Conservation (phyloP, 2,329 filamentous ascomycete genomes). For the Cladobotryum mycophilum region DNA sequence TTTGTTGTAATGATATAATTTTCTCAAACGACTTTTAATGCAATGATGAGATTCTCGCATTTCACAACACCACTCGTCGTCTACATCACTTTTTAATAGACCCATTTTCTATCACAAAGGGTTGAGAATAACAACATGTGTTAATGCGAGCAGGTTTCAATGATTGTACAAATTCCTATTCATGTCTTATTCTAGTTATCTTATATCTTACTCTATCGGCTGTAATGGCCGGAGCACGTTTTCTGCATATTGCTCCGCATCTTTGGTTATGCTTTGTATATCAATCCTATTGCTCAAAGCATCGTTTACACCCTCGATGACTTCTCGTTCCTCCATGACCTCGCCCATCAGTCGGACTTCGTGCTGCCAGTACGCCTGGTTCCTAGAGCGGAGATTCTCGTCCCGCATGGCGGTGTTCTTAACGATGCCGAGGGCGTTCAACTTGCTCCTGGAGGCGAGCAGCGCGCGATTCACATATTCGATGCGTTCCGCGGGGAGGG, state of each 20-base stretch:
- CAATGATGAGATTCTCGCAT: too few species aligned
- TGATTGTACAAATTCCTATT: neutral
- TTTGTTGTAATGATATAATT: too few species aligned
- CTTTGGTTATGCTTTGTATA: slow-evolving; percentile 51
- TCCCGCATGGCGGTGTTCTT: slow-evolving; percentile 76
- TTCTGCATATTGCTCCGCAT: slow-evolving; percentile 57
- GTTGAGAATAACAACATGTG: too few species aligned
- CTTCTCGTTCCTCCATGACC: slow-evolving; percentile 73
- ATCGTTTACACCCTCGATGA: slow-evolving; percentile 63
- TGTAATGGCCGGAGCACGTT: slow-evolving; percentile 33
- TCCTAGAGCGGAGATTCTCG: slow-evolving; percentile 57
- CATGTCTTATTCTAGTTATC: neutral
- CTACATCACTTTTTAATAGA: too few species aligned
- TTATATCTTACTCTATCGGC: slow-evolving; percentile 13
- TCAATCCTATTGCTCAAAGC: slow-evolving; percentile 60
- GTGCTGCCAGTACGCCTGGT: slow-evolving; percentile 71
- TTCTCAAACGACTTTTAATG: too few species aligned
- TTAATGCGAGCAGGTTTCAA: too few species aligned
- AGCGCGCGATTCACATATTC: slow-evolving; percentile 53
- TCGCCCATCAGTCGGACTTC: slow-evolving; percentile 67
- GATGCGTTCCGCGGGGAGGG: slow-evolving; percentile 59
- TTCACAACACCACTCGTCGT: too few species aligned
- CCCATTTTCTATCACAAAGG: too few species aligned
- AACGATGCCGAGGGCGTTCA: slow-evolving; percentile 68
- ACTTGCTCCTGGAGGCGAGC: slow-evolving; percentile 54